These are phyloP conservation scores for Alternaria consortialis DNA, from an alignment of 2,329 filamentous ascomycete species.

Conservation along the genomic window DNA sequence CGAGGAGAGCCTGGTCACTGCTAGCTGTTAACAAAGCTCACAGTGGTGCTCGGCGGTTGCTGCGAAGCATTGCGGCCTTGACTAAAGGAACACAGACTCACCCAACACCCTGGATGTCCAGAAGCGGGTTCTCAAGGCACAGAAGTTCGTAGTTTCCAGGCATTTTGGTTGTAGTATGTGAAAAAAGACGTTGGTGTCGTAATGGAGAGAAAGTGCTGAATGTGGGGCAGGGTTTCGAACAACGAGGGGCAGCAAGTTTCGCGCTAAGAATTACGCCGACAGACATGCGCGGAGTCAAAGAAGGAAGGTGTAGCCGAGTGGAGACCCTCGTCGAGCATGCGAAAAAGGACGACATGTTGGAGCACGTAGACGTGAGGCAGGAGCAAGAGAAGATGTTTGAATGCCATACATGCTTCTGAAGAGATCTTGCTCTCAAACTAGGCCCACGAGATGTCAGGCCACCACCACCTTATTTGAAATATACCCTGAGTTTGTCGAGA, in stretches of 20 bases:
- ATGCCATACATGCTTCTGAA: neutral
- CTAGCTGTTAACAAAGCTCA: slow-evolving; percentile 35
- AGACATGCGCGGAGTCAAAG: slow-evolving; percentile 1
- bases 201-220: slow-evolving; percentile 23
- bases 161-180: slow-evolving; percentile 63
- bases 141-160: slow-evolving; percentile 88
- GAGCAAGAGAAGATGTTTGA: neutral
- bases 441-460: neutral
- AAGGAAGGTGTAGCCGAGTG: slow-evolving; percentile 12
- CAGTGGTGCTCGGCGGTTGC: slow-evolving; percentile 14
- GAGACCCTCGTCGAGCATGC: neutral
- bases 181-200: slow-evolving; percentile 22
- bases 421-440: neutral
- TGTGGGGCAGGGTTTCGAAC: slow-evolving; percentile 30
- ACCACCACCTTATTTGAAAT: neutral
- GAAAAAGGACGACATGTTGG: neutral
- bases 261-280: slow-evolving; percentile 23
- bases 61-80: neutral
- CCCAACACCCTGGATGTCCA: slow-evolving; percentile 91
- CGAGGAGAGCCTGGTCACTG: slow-evolving; percentile 82
- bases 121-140: slow-evolving; percentile 95
- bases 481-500: neutral
- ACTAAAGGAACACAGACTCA: slow-evolving; percentile 48
- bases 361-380: neutral
- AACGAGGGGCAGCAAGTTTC: slow-evolving; percentile 24